Base-by-base conservation (phyloP, 2,329 filamentous ascomycete genomes). In the Curvularia sp. region DNA sequence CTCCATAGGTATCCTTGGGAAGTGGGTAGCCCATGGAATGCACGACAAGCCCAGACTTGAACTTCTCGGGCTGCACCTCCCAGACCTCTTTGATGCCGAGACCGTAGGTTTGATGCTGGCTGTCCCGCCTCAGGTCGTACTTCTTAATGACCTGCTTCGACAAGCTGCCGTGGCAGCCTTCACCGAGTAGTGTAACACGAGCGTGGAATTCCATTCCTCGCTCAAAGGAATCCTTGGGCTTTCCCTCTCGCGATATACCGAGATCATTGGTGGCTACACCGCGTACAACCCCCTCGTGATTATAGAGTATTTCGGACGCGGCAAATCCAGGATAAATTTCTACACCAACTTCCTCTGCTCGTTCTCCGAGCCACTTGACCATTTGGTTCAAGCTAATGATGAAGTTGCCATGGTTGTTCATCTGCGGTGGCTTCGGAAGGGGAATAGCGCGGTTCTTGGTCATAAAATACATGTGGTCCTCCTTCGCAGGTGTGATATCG, bases 121-220 rank as follows among this genome's bases (percentile, higher is more conserved):
- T 94, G 69, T 98, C 91, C 62, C 89, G 85, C 61, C 95, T 87
- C 60, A 99, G 82, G 73, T 98, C 92, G 68, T 92, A 99, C 76
- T 96, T 97, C 78, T 93, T 95, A 68, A 92, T 91, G 54, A 98
- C 89, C 79, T 97, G 91, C 83, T 99, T 99, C 51, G 89, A 94
- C 78, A 99, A 79, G 79, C 92, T 97, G 62, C 95, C 95, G 76
- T 99, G 95, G 74, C 94, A 98, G 12, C 95, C 95, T 81, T 99
- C 95, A 12, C 86, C 95, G 58, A 99, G 93, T 55, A 99, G 84
- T 38, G 95, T 99, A 49, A 95, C 89, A 57, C 90, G 85, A 6
- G 95, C 94, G 73, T 97, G 93, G 76, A 99, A 99, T 80, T 97
- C 95, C 95, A 99, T 99, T 60, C 95, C 95, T 61, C 95, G 86